Evolutionary conservation across 495 filamentous ascomycete genomes (phyloP).

Genomic region (Penicillium samsonianum): DNA sequence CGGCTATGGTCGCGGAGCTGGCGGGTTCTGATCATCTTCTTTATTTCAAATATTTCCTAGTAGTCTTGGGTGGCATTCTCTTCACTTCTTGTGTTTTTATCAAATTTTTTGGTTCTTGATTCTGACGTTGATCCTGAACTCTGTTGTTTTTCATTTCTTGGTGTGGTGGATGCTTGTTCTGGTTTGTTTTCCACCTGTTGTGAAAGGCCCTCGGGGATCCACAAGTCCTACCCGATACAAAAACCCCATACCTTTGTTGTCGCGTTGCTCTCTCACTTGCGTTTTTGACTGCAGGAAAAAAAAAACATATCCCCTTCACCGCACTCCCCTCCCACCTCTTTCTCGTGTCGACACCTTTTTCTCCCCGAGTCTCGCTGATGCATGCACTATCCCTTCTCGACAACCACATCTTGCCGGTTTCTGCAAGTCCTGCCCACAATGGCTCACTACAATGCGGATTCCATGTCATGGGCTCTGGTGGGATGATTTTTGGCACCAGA

Average conservation of each 20-base stretch:
- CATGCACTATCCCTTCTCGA: conserved; percentile 1
- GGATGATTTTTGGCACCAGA: background rate
- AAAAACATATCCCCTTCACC: conserved; percentile 2
- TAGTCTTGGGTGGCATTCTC: conserved; percentile 33
- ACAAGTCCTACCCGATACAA: conserved; percentile 6
- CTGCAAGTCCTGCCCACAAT: background rate
- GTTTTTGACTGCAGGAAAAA: conserved; percentile 7
- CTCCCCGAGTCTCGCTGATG: conserved; percentile 1
- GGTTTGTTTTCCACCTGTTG: conserved; percentile 8
- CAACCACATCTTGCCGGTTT: background rate
- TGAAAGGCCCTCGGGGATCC: conserved; percentile 2
- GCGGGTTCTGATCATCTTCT: conserved; percentile 19
- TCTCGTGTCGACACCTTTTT: conserved; percentile 2
- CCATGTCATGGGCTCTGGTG: background rate
- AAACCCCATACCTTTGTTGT: conserved; percentile 6
- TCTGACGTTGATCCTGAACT: background rate
- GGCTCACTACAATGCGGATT: background rate
- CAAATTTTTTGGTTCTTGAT: conserved; percentile 6
- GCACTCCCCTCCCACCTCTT: conserved; percentile 4
- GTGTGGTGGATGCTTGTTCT: conserved; percentile 8
- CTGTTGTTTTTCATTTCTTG: background rate
- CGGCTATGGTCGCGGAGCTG: conserved; percentile 22
- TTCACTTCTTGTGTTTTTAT: conserved; percentile 27
- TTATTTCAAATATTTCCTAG: conserved; percentile 19
- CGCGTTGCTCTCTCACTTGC: conserved; percentile 10